Evolutionary conservation across 331 rosid species (phyloP).

Genomic region (Rosa hybrid): DNA sequence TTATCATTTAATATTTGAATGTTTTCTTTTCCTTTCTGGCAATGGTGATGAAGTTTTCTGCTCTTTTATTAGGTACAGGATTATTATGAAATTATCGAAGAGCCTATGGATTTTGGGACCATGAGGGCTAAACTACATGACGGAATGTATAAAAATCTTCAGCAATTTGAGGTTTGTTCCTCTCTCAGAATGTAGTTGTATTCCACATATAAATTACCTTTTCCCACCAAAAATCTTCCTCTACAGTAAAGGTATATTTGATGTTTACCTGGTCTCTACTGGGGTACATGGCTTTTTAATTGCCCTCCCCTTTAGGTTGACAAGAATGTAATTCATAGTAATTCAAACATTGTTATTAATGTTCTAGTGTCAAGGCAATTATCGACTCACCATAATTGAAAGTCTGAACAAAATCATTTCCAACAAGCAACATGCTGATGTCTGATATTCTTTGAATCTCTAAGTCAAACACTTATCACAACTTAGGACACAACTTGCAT

Average conservation of each 20-base stretch:
- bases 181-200: constrained; percentile 15
- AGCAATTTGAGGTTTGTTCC: constrained; percentile 64
- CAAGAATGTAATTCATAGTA: not conserved
- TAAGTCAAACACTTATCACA: not conserved
- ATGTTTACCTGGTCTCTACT: not conserved
- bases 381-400: not conserved
- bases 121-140: constrained; percentile 85
- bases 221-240: not conserved
- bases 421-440: not conserved
- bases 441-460: too few species aligned
- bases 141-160: constrained; percentile 57
- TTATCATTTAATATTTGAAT: not conserved
- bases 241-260: not conserved
- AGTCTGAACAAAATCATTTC: not conserved
- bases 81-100: constrained; percentile 52
- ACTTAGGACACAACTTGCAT: not conserved
- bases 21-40: constrained; percentile 5
- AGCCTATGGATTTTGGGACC: constrained; percentile 87
- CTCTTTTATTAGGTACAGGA: constrained; percentile 51
- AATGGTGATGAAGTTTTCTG: constrained; percentile 18
- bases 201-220: not conserved
- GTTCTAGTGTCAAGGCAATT: not conserved
- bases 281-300: too few species aligned
- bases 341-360: not conserved
- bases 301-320: not conserved